Evolutionary conservation across 2,329 filamentous ascomycete genomes (phyloP), one percentile per base, ranked within the genome.

Genomic region (Botrytis deweyae): DNA sequence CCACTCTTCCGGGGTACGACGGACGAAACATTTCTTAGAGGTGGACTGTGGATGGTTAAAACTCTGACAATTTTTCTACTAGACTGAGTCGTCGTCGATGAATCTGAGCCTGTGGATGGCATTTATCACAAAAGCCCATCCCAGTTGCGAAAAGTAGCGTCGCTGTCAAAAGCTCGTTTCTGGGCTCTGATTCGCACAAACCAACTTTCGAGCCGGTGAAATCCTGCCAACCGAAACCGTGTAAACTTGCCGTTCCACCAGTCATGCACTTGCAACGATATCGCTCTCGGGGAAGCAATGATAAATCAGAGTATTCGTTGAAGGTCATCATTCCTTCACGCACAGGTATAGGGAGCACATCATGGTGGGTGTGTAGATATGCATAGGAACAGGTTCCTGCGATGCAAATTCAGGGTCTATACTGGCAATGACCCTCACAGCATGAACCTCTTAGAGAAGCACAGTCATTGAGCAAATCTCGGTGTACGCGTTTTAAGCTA

Each of bases 21-120:
- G 70, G 63, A 61, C 71, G 71, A 49, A 29, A 49, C 33, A 40
- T 58, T 49, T 61, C 52, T 18, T 49, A 29, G 44, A 29, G 49
- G 55, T 70, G 67, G 38, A 59, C 36, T 33, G 44, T 55, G 70
- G 29, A 62, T 62, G 71, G 64, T 46, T 69, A 72, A 67, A 72
- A 42, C 68, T 61, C 55, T 49, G 36, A 69, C 33, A 61, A 33
- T 72, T 75, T 75, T 74, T 72, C 52, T 58, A 75, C 74, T 74
- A 75, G 73, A 72, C 74, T 74, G 76, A 76, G 76, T 74, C 73
- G 68, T 69, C 49, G 52, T 69, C 49, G 49, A 58, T 69, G 73
- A 72, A 70, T 78, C 75, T 75, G 76, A 76, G 74, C 79, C 79
- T 80, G 78, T 79, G 44, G 77, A 78, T 72, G 59, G 63, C 70